Conservation (phyloP, 768 basidiomycete species). For the Xerocomus spinulosus region DNA sequence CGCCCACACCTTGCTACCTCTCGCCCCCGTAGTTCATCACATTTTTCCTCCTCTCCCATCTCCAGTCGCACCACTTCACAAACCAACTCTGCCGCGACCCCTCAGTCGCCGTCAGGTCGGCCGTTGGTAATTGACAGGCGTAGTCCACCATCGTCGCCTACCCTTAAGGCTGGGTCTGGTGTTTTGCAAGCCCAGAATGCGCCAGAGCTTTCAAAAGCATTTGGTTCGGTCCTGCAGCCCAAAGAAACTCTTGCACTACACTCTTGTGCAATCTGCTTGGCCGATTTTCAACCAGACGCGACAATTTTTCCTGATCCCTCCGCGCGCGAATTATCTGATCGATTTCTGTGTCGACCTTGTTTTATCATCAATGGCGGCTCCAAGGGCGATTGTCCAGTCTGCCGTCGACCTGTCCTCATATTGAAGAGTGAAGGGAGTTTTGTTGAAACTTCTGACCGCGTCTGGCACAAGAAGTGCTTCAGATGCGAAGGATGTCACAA, state of each 20-base stretch:
- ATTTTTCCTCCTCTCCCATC: conserved; percentile 30
- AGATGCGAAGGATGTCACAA: conserved; percentile 67
- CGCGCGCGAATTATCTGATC: conserved; percentile 25
- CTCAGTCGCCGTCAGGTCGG: conserved; percentile 57
- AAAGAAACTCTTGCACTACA: conserved; percentile 68
- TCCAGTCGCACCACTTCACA: conserved; percentile 52
- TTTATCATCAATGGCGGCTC: conserved; percentile 71
- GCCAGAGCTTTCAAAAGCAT: conserved; percentile 72
- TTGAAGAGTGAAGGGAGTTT: conserved; percentile 76
- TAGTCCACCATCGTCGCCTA: conserved; percentile 26
- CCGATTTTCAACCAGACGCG: conserved; percentile 70
- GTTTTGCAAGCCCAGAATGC: conserved; percentile 59
- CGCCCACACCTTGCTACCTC: conserved; percentile 17
- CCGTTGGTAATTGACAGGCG: conserved; percentile 16
- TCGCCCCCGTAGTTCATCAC: conserved; percentile 43
- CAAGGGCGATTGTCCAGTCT: conserved; percentile 66
- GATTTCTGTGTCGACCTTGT: conserved; percentile 72
- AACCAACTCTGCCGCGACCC: conserved; percentile 50
- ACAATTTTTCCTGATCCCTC: conserved; percentile 80
- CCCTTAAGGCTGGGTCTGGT: conserved; percentile 51
- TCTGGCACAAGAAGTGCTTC: conserved; percentile 85
- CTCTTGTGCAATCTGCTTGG: conserved; percentile 61
- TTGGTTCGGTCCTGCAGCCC: conserved; percentile 79
- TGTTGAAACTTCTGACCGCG: conserved; percentile 60
- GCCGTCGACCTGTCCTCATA: conserved; percentile 65